Evolutionary conservation across 345 rosid species (phyloP).

Genomic region (Pugionium cornutum): DNA sequence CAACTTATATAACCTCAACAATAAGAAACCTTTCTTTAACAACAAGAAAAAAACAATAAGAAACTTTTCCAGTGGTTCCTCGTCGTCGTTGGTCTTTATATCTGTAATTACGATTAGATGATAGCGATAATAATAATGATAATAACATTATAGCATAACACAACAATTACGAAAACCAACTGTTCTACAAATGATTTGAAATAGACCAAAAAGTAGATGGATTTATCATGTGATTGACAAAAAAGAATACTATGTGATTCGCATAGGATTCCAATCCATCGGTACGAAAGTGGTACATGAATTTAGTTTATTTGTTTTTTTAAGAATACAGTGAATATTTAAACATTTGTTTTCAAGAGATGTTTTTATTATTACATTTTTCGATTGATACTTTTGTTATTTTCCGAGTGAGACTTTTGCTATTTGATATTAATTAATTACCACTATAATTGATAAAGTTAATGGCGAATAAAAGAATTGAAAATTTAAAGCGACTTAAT

Average conservation of each 20-base stretch:
- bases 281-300: neutral
- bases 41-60: neutral
- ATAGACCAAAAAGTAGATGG: neutral
- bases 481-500: neutral
- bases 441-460: neutral
- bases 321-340: no score
- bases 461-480: neutral
- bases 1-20: no score
- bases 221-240: neutral
- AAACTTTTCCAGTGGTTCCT: conserved; percentile 12
- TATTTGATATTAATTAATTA: no score
- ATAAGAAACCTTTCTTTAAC: no score
- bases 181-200: conserved; percentile 17
- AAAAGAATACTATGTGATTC: neutral
- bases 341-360: no score
- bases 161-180: neutral
- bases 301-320: neutral
- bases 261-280: conserved; percentile 28
- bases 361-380: neutral
- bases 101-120: neutral
- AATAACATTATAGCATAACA: neutral
- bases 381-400: neutral
- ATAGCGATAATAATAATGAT: neutral
- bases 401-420: no score
- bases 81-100: conserved; percentile 6